Conservation (phyloP, 164 flowering plant species). For the Taxillus chinensis region DNA sequence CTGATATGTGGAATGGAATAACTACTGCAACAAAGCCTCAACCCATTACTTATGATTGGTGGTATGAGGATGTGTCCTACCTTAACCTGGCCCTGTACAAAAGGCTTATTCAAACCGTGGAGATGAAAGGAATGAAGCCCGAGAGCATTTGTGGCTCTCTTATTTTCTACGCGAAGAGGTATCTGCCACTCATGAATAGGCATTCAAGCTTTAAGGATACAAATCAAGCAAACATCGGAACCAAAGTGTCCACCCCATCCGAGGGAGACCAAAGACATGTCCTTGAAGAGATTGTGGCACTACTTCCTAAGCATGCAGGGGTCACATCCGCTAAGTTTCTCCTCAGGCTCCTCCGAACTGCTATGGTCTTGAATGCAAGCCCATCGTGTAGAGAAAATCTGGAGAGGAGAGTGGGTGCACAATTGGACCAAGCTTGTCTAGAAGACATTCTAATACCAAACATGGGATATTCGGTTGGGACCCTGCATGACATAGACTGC, state of each 20-base stretch:
- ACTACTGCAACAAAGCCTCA: conserved; percentile 18
- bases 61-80: conserved; percentile 43
- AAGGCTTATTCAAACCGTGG: conserved; percentile 28
- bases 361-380: conserved; percentile 37
- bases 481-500: conserved; percentile 48
- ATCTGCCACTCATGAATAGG: conserved; percentile 31
- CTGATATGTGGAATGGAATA: conserved; percentile 41
- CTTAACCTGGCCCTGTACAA: conserved; percentile 32
- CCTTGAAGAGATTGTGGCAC: conserved; percentile 41
- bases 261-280: conserved; percentile 35
- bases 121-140: conserved; percentile 29
- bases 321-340: conserved; percentile 33
- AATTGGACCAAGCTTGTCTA: conserved; percentile 39
- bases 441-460: conserved; percentile 53
- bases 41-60: conserved; percentile 31
- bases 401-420: conserved; percentile 35
- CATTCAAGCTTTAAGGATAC: conserved; percentile 19
- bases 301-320: conserved; percentile 34
- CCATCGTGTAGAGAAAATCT: conserved; percentile 35
- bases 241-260: conserved; percentile 24
- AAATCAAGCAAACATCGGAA: conserved; percentile 3
- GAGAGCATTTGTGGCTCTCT: conserved; percentile 33
- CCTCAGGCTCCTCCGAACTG: conserved; percentile 35
- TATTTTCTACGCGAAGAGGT: conserved; percentile 30
- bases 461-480: conserved; percentile 35